A percentile compares a stretch with the other conserved stretches of the same genome.
Evolutionary conservation across 1,284 basidiomycete genomes (phyloP).

Genomic region (Irpex lacteus): DNA sequence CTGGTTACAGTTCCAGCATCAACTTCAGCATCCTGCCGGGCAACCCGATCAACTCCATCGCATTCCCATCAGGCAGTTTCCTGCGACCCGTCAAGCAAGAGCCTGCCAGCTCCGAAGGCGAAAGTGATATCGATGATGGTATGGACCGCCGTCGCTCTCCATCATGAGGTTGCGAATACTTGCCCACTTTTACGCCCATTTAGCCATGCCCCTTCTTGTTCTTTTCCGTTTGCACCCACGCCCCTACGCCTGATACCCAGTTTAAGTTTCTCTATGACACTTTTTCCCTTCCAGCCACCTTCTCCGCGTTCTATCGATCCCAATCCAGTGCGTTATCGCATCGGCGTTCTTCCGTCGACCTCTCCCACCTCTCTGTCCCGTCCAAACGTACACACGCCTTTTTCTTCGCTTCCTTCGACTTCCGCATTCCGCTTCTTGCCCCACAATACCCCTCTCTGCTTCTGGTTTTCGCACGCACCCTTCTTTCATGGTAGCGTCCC

Average conservation of each 20-base stretch:
- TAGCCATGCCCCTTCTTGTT: background rate
- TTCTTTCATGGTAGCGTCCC: background rate
- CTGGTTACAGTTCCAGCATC: constrained; percentile 67
- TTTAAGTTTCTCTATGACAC: background rate
- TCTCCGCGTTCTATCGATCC: background rate
- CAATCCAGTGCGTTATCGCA: background rate
- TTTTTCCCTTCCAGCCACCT: constrained; percentile 32
- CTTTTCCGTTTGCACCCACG: background rate
- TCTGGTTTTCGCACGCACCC: background rate
- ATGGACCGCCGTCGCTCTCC: constrained; percentile 19
- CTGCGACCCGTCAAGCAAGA: constrained; percentile 61
- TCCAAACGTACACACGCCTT: background rate
- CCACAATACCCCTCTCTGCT: background rate
- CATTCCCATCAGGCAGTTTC: constrained; percentile 37
- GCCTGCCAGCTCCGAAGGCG: constrained; percentile 50
- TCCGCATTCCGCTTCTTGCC: background rate
- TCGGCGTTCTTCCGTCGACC: background rate
- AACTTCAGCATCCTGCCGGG: constrained; percentile 75
- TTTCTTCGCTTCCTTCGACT: background rate
- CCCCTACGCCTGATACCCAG: background rate
- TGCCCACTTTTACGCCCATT: background rate
- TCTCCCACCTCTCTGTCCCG: background rate
- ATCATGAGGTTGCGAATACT: constrained; percentile 11
- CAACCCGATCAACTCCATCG: constrained; percentile 45
- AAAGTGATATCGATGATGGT: constrained; percentile 58